Base-by-base conservation (phyloP, 2,329 filamentous ascomycete genomes). In the Microdochium trichocladiopsis region DNA sequence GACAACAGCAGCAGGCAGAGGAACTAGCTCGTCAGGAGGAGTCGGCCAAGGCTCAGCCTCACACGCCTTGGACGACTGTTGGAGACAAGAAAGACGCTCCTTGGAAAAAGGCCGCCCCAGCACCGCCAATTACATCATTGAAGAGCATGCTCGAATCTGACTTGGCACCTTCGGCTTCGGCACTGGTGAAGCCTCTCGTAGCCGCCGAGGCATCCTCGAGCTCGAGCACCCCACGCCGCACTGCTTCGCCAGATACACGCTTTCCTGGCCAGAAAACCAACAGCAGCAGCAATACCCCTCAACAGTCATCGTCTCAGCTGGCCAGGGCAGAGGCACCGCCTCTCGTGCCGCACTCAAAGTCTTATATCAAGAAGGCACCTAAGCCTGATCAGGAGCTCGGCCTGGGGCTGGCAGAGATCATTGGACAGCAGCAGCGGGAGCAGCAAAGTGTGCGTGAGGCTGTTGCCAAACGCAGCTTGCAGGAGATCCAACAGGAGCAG, bases 401-500 rank as follows among this genome's bases (percentile, higher is more conserved):
- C 2, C 72, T 91, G 12, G 91, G 87, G 31, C 86, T 99, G 72
- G 82, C 85, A 16, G 90, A 96, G 58, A 99, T 99, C 53, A 87
- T 97, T 14, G 84, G 85, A 8, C 84, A 95, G 63, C 91, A 99
- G 69, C 83, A 87, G 66, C 83, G 83, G 9, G 92, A 96, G 65
- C 94, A 95, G 63, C 83, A 90, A 53, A 80, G 83, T 18, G 84
- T 95, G 55, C 86, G 83, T 51, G 92, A 96, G 65, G 90, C 91
- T 1, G 85, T 85, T 11, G 89, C 91, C 2, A 96, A 95, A 70
- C 82, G 93, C 52, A 94, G 89, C 57, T 72, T 99, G 25, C 86
- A 95, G 63, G 94, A 97, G 57, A 99, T 99, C 54, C 94, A 99
- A 66, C 84, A 94, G 58, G 94, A 99, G 69, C 94, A 99, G 65